Conservation (phyloP, 768 basidiomycete species). For the Sarcodon aspratus region DNA sequence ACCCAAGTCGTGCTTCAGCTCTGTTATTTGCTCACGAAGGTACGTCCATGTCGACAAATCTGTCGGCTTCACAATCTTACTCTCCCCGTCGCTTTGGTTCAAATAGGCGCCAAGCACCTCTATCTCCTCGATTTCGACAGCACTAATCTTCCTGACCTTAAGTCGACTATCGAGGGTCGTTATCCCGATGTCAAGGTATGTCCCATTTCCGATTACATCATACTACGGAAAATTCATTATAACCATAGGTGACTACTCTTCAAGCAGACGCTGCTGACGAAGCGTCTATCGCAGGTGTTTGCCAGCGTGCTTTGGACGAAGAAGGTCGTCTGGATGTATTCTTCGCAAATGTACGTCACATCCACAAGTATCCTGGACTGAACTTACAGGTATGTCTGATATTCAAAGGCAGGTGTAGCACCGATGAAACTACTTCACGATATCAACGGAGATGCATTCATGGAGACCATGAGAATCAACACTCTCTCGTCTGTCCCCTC, state of each 20-base stretch:
- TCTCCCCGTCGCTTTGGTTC: neutral
- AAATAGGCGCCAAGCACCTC: conserved; percentile 60
- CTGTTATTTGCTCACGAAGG: conserved; percentile 76
- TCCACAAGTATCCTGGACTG: neutral
- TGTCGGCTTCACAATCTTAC: neutral
- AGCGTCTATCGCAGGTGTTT: conserved; percentile 49
- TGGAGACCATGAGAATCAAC: conserved; percentile 73
- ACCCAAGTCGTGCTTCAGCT: conserved; percentile 53
- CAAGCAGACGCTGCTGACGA: conserved; percentile 84
- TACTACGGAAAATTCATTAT: neutral
- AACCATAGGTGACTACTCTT: conserved; percentile 59
- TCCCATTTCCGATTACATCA: neutral
- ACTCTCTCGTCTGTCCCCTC: conserved; percentile 34
- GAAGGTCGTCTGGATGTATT: conserved; percentile 87
- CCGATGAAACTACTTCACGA: conserved; percentile 32
- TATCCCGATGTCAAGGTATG: conserved; percentile 76
- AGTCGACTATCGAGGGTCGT: conserved; percentile 47
- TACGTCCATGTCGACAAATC: conserved; percentile 11
- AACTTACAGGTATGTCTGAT: neutral
- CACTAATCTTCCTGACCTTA: conserved; percentile 59
- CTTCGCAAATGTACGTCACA: conserved; percentile 73
- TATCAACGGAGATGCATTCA: conserved; percentile 54
- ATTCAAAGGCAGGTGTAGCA: conserved; percentile 54
- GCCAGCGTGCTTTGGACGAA: conserved; percentile 63
- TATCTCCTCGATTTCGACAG: conserved; percentile 67